Base-by-base conservation (phyloP, 805 yeast genomes). In the Metschnikowia similis region DNA sequence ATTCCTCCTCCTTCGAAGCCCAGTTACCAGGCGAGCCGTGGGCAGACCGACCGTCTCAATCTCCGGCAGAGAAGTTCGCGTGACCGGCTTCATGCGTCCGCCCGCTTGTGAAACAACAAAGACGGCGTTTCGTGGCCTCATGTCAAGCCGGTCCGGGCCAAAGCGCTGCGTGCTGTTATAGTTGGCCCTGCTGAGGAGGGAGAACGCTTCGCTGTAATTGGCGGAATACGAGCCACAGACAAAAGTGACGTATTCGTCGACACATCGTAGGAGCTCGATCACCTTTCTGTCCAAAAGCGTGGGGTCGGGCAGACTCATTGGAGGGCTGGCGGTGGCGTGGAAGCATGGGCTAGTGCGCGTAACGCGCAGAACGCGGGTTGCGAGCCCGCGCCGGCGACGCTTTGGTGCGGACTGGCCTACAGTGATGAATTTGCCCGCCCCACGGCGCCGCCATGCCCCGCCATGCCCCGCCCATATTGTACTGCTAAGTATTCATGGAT, bases 101-200 rank as follows among this genome's bases (percentile, higher is more conserved):
- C 35, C 30, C 44, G 6, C 7, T 36, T 34, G 13, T 10, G 35
- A 48, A 30, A 67, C 59, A 5, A 48, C 44, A 30, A 62, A 58
- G n/a, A 63, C 53, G 4, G 74, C 67, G 2, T 50, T 40, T 45
- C 68, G 58, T 8, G 63, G 62, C 35, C 76, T 55, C 55, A 60
- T 44, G 54, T 80, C 83, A 58, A 72, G 74, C 30, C 66, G 60
- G 34, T 71, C 76, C 27, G 57, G 49, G 2, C 82, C 81, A 50
- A 58, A 80, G 16, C 57, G 52, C 47, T 61, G 63, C 6, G 58
- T 49, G 11, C 61, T 57, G 35, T 65, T 60, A 56, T 69, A 77
- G 51, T 74, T 77, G 8, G 82, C 82, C 51, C 80, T 55, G 40
- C 81, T 72, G 31, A 79, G 61, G 39, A 67, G 65, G 3, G 76